A percentile compares a stretch with the other conserved stretches of the same genome.
Conservation (phyloP, 257 asterid genomes). For the Nicotiana obtusifolia region DNA sequence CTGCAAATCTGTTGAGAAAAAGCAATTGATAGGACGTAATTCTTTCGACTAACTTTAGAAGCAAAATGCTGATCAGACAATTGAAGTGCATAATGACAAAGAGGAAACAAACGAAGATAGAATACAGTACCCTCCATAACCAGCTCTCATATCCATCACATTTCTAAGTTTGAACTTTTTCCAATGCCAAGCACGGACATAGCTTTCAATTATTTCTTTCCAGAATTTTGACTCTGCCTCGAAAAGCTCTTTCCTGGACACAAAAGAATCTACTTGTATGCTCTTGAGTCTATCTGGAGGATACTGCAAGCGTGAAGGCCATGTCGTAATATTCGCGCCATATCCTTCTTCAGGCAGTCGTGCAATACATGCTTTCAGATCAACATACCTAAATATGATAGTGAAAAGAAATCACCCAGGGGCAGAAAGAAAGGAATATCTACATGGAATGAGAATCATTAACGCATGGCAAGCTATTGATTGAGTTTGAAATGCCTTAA, state of each 20-base stretch:
- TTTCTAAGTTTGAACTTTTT: conserved; percentile 57
- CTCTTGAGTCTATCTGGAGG: conserved; percentile 95
- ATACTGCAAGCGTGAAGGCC: conserved; percentile 83
- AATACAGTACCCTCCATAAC: conserved; percentile 78
- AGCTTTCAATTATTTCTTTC: conserved; percentile 66
- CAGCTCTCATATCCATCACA: conserved; percentile 97
- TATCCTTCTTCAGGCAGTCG: conserved; percentile 77
- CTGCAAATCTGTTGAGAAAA: conserved; percentile 66
- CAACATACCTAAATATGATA: conserved; percentile 59
- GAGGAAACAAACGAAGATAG: conserved; percentile 10
- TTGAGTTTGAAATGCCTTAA: not conserved
- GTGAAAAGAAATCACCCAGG: conserved; percentile 3
- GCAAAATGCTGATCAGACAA: not conserved
- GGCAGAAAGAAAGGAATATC: not conserved
- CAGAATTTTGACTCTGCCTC: conserved; percentile 76
- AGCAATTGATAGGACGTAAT: not conserved
- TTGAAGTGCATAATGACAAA: conserved; percentile 1
- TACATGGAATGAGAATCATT: not conserved
- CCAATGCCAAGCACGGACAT: conserved; percentile 60
- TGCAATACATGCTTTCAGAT: conserved; percentile 73
- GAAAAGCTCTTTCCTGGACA: conserved; percentile 76
- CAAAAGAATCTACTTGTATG: conserved; percentile 66
- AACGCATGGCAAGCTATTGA: not conserved
- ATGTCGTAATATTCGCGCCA: conserved; percentile 64
- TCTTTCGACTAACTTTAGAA: not conserved